Base-by-base conservation (phyloP, 441 rosid genomes). In the Aquilaria agallochum region DNA sequence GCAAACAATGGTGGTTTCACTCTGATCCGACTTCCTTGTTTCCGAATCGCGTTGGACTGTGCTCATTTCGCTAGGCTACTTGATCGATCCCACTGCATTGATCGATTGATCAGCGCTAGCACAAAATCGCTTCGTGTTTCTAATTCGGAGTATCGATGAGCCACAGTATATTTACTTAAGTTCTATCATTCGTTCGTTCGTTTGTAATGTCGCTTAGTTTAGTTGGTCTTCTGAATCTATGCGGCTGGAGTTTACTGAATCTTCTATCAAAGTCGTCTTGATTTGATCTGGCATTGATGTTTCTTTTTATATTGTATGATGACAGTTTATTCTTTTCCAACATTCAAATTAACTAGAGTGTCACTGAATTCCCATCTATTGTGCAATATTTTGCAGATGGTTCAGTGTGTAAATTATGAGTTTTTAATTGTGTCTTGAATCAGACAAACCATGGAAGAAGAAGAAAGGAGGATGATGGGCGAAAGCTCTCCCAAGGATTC, bases 391-490 rank as follows among this genome's bases (percentile, higher is more conserved):
- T 54, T 53, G 47, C 62, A 73, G 89, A 84, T 64, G 61, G 57
- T 12, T 65, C 30, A 48, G 63, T 51, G 36, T 70, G 71, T 61
- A 15, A 62, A 62, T 62, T 74, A 71, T 80, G 78, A 69, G 63
- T 67, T 33, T 68, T 59, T 59, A 53, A 59, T 76, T 68, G 78
- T 33, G 69, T 58, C 36, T 62, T 60, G 36, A 11, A 52, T 51
- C 55, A 60, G 65, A 67, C 61, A 64, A 58, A 66, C 30, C 52
- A 94, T 90, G 97, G 97, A 90, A 70, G 95, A 88, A 64, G 92
- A 80, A 76, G 88, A 83, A 64, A 79, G 74, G 56, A 90, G 72
- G 74, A 83, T 79, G 79, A 76, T 73, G 8, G 55, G 64, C 47
- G 84, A 76, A 72, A 64, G 63, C 68, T 74, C 82, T 68, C 56